phyloP scores from a whole-genome alignment of 1,284 basidiomycete genomes.

The Schizophyllum commune region DNA sequence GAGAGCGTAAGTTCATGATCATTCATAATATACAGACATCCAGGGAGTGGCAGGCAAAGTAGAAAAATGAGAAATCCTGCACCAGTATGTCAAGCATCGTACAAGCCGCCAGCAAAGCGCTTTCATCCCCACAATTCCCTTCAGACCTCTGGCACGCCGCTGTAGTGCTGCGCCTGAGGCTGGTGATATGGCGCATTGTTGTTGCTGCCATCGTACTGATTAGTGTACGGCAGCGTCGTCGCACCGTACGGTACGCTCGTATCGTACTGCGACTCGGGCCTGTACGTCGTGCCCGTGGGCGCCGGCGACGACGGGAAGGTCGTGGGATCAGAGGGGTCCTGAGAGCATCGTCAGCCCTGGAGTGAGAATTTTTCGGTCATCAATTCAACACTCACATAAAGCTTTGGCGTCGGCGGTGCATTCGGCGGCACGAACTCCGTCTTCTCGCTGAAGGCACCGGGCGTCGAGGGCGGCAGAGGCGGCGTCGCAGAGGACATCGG shows the following conservation, averaged over 20 bases:
- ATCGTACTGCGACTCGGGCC: neutral
- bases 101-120: neutral
- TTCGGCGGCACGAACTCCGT: neutral
- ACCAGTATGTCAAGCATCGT: too few species aligned
- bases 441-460: conserved; percentile 3
- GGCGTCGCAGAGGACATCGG: conserved; percentile 17
- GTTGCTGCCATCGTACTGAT: conserved; percentile 6
- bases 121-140: neutral
- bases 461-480: conserved; percentile 13
- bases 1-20: too few species aligned
- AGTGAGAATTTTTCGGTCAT: too few species aligned
- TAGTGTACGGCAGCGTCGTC: conserved; percentile 6
- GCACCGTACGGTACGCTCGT: neutral
- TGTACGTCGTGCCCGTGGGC: neutral
- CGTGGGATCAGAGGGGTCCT: conserved; percentile 37
- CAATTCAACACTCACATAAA: conserved; percentile 28
- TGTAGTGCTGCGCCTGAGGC: conserved; percentile 20
- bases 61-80: too few species aligned
- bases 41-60: too few species aligned
- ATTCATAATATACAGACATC: too few species aligned
- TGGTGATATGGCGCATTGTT: neutral
- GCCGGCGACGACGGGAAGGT: conserved; percentile 28
- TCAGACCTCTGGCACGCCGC: conserved; percentile 28
- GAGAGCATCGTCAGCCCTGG: conserved; percentile 4
- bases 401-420: conserved; percentile 17